A percentile compares a stretch with the other conserved stretches of the same genome.
Evolutionary conservation across 179 eudicot genomes (phyloP).

Genomic region (Silene noctiflora): DNA sequence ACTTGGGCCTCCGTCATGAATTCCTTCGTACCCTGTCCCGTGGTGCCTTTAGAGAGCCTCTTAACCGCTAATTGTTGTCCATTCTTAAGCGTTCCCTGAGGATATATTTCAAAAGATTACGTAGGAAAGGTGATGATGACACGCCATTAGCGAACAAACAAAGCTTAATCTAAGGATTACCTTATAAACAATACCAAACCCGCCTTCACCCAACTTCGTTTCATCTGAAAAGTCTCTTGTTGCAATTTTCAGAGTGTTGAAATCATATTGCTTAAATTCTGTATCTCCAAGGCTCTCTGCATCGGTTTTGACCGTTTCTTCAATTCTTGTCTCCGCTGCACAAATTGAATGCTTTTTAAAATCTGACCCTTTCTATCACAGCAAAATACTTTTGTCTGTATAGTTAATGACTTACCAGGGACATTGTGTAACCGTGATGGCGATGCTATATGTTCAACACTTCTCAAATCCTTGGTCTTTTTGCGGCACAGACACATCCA

Average conservation of each 20-base stretch:
- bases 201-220: slow-evolving; percentile 31
- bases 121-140: background rate
- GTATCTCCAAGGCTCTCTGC: slow-evolving; percentile 13
- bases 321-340: background rate
- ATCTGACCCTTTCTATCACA: too few species aligned
- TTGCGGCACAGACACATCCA: slow-evolving; percentile 11
- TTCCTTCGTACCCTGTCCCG: slow-evolving; percentile 24
- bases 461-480: background rate
- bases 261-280: slow-evolving; percentile 30
- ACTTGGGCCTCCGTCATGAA: slow-evolving; percentile 27
- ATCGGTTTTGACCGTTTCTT: background rate
- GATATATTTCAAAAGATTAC: background rate
- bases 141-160: background rate
- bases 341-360: too few species aligned
- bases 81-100: slow-evolving; percentile 17
- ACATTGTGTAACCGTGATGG: background rate
- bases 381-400: too few species aligned
- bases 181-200: slow-evolving; percentile 30
- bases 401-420: background rate
- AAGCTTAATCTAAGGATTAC: slow-evolving; percentile 4
- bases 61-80: slow-evolving; percentile 22
- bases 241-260: slow-evolving; percentile 22
- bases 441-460: background rate
- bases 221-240: slow-evolving; percentile 17
- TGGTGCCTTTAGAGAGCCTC: slow-evolving; percentile 21